A percentile compares a stretch with the other conserved stretches of the same genome.
Evolutionary conservation across 2,329 filamentous ascomycete species (phyloP).

Genomic region (Cladosporium sp.): DNA sequence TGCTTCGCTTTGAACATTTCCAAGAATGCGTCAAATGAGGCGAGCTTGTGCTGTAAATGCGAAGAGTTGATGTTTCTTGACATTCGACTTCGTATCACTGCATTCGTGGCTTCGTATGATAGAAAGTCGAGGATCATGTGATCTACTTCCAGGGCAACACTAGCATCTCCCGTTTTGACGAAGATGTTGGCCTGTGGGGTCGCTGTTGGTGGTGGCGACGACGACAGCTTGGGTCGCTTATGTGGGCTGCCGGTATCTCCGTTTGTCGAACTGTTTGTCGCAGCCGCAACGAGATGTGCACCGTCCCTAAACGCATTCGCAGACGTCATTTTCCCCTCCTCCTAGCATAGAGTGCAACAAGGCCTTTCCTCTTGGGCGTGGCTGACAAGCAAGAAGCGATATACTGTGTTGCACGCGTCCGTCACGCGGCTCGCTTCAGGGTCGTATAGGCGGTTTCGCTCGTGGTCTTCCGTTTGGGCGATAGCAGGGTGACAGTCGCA

Average conservation of each 20-base stretch:
- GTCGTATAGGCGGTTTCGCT: constrained; percentile 13
- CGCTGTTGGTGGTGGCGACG: neutral
- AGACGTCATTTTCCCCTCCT: neutral
- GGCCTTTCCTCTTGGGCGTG: too few species aligned
- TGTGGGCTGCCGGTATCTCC: neutral
- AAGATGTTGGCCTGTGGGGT: constrained; percentile 13
- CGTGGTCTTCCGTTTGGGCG: neutral
- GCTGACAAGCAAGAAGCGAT: neutral
- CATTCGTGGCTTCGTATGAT: constrained; percentile 43
- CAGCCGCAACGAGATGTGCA: neutral
- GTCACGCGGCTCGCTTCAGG: constrained; percentile 14
- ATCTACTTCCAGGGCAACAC: constrained; percentile 46
- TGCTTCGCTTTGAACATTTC: constrained; percentile 40
- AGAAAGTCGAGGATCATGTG: constrained; percentile 56
- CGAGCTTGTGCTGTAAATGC: constrained; percentile 13
- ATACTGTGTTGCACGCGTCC: neutral
- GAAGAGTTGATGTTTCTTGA: neutral
- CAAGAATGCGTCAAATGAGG: constrained; percentile 38
- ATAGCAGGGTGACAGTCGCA: neutral
- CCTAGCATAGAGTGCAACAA: neutral
- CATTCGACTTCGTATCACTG: constrained; percentile 34
- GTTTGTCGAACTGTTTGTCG: neutral
- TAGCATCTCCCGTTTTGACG: constrained; percentile 25
- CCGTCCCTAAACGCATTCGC: constrained; percentile 10
- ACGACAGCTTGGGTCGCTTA: constrained; percentile 14